phyloP scores from a whole-genome alignment of 306 rosid species.

The Lathyrus oleraceus region DNA sequence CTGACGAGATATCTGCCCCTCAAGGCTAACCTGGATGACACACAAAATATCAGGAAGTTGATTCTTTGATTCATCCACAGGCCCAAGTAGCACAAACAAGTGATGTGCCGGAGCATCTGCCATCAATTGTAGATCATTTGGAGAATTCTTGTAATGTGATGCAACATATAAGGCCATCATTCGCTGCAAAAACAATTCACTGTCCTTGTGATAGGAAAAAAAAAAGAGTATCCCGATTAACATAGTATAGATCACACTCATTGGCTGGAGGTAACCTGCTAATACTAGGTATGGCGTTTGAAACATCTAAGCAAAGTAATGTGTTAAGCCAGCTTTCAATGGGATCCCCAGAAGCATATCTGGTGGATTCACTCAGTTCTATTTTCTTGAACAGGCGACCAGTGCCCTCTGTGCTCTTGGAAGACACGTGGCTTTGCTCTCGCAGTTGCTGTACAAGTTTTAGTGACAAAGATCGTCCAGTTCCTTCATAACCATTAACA shows the following conservation, averaged over 20 bases:
- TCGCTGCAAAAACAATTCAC: slow-evolving; percentile 94
- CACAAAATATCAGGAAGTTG: slow-evolving; percentile 98
- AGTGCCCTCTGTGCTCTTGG: slow-evolving; percentile 56
- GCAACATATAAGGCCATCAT: slow-evolving; percentile 99
- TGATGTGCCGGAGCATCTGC: slow-evolving; percentile 99
- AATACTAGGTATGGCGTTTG: no score
- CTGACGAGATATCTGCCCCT: slow-evolving; percentile 84
- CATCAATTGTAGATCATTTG: slow-evolving; percentile 93
- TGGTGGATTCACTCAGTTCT: no score
- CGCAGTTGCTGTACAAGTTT: slow-evolving; percentile 90
- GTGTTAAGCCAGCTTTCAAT: no score
- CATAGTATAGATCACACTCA: no score
- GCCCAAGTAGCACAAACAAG: slow-evolving; percentile 93
- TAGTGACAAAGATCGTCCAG: slow-evolving; percentile 90
- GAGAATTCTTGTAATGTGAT: slow-evolving; percentile 97
- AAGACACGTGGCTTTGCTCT: slow-evolving; percentile 67
- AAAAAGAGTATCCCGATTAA: no score
- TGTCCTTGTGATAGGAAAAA: slow-evolving; percentile 86
- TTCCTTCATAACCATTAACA: slow-evolving; percentile 97
- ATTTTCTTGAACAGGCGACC: no score
- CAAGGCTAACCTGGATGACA: slow-evolving; percentile 91
- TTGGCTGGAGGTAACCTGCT: no score
- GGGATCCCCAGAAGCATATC: no score
- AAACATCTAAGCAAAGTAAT: no score
- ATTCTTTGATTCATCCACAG: slow-evolving; percentile 87